Evolutionary conservation across 345 rosid species (phyloP), one percentile per base, ranked within the genome.

Genomic region (Cardamine chenopodiifolia): DNA sequence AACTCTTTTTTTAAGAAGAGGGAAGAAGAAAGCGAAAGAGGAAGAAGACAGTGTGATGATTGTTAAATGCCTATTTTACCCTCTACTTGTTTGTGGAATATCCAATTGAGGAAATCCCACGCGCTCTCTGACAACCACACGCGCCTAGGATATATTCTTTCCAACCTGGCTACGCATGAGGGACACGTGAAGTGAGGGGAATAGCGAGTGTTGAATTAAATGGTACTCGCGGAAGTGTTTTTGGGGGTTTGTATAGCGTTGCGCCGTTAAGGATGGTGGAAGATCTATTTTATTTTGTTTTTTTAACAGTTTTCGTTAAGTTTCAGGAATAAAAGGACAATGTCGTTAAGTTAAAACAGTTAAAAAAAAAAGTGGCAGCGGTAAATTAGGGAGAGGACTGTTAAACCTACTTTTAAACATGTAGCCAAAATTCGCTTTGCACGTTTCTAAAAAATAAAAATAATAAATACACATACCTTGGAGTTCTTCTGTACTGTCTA

Each of bases 231-330:
- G 28, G 9, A 2, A 0, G 10, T 45, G 57, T 62, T 44, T 34
- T 69, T 22, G 44, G 47, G 59, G 20, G 0, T 42, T 42, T 42
- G 48, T 15, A 42, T 44, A 15, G 45, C 37, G 66, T 77, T 8
- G 68, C 66, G 80, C 76, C 80, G 76, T 77, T 77, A 64, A 77
- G 68, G 62, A 49, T 77, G 72, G 62, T 49, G 72, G 62, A 47
- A 31, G 67, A 65, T 70, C 67, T 77, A 20, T 8, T 15, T 66
- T 25, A 1, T 13, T 23, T 32, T 45, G 18, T 49, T 5, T 15
- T 45, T 69, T 34, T 61, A 70, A 77, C 80, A 47, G 76, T 63
- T 29, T 66, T 58, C 71, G 79, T 76, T 62, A 76, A 53, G 11
- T 69, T 32, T 45, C 71, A 62, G 75, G 71, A 70, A 70, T 55